phyloP scores from a whole-genome alignment of 257 asterid genomes.

The Gardenia jasminoides region DNA sequence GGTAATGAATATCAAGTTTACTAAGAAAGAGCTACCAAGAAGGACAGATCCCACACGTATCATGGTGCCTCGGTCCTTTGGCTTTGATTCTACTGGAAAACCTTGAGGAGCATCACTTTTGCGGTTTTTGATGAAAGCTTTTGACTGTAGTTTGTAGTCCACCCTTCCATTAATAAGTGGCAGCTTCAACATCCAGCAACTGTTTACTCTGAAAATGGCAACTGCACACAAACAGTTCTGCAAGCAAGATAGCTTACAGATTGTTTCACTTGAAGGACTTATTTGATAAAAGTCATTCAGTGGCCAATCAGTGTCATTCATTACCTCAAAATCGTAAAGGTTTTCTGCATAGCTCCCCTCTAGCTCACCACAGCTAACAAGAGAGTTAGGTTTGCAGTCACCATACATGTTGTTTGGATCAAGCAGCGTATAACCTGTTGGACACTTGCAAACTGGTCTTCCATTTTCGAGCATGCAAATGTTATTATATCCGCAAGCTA shows the following conservation, averaged over 20 bases:
- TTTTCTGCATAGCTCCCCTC: constrained; percentile 13
- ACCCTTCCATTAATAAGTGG: constrained; percentile 62
- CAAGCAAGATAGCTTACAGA: constrained; percentile 43
- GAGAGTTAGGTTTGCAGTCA: constrained; percentile 39
- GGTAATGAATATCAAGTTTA: constrained; percentile 32
- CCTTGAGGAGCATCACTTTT: constrained; percentile 11
- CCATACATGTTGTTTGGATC: constrained; percentile 41
- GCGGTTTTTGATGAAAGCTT: constrained; percentile 47
- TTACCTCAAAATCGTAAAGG: constrained; percentile 19
- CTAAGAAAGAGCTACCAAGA: constrained; percentile 46
- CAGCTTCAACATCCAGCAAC: constrained; percentile 5
- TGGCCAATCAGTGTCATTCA: constrained; percentile 47
- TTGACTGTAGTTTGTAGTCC: constrained; percentile 15
- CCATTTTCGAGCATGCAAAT: constrained; percentile 31
- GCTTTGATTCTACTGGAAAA: background rate
- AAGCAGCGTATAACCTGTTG: constrained; percentile 32
- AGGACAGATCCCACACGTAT: constrained; percentile 39
- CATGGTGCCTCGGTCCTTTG: constrained; percentile 20
- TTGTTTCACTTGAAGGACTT: constrained; percentile 17
- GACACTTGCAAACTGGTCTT: constrained; percentile 52
- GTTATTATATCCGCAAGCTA: constrained; percentile 59
- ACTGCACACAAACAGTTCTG: constrained; percentile 60
- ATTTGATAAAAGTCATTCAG: constrained; percentile 26
- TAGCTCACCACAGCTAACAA: constrained; percentile 28
- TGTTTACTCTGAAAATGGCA: constrained; percentile 30